Conservation (phyloP, 2,329 filamentous ascomycete genomes). For the Pyrenophora graminea region DNA sequence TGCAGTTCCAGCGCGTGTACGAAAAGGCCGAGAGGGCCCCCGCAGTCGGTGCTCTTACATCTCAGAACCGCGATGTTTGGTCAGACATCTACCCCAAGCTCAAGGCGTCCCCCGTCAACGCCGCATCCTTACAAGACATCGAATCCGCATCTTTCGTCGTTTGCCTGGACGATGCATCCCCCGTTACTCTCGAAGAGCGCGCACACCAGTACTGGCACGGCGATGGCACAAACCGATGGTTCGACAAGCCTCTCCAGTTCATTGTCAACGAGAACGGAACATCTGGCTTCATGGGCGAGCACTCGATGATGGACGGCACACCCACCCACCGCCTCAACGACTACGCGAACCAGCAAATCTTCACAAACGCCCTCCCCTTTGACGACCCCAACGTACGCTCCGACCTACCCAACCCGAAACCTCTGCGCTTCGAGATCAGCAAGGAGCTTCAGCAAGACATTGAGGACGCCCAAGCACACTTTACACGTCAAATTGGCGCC, state of each 20-base stretch:
- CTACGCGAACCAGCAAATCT: constrained; percentile 88
- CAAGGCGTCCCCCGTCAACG: constrained; percentile 75
- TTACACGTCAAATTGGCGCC: constrained; percentile 76
- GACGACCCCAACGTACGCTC: constrained; percentile 77
- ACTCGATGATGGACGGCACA: constrained; percentile 99
- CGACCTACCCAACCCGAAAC: constrained; percentile 77
- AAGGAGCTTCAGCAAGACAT: constrained; percentile 77
- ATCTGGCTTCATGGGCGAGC: constrained; percentile 95
- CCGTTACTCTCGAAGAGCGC: constrained; percentile 93
- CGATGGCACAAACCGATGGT: constrained; percentile 94
- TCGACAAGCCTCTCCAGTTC: constrained; percentile 97
- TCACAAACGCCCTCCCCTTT: constrained; percentile 92
- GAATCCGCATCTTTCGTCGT: constrained; percentile 89
- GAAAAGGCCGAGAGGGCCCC: constrained; percentile 68
- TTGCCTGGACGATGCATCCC: constrained; percentile 88
- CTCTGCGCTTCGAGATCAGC: constrained; percentile 78
- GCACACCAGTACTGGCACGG: constrained; percentile 98
- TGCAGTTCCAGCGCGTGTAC: constrained; percentile 86
- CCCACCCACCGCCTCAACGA: constrained; percentile 97
- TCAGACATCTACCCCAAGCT: constrained; percentile 70
- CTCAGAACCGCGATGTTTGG: constrained; percentile 93
- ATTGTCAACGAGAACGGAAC: constrained; percentile 98
- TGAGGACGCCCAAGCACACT: constrained; percentile 76
- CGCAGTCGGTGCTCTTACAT: constrained; percentile 81
- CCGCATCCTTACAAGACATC: constrained; percentile 74